Conservation (phyloP, 2,329 filamentous ascomycete genomes). For the Apiospora kogelbergensis region DNA sequence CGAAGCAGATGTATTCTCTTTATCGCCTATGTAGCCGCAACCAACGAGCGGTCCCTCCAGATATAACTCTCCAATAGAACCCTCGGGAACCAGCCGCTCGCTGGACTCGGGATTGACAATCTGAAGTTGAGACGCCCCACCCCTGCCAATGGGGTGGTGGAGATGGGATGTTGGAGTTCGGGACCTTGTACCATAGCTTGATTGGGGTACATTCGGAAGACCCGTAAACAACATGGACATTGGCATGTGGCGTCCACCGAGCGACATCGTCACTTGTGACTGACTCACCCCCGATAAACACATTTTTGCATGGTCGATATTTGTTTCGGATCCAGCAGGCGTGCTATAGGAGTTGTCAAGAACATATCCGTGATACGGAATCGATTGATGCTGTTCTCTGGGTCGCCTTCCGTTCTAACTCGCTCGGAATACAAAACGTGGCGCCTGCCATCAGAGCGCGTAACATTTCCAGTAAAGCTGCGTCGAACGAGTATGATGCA, state of each 20-base stretch:
- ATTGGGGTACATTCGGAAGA: background rate
- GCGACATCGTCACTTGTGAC: background rate
- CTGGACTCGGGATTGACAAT: background rate
- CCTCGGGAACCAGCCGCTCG: background rate
- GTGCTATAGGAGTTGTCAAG: background rate
- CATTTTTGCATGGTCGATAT: background rate
- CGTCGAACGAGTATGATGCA: conserved; percentile 36
- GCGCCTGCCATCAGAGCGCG: conserved; percentile 28
- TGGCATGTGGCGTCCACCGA: background rate
- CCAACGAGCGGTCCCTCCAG: background rate
- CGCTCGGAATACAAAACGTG: conserved; percentile 31
- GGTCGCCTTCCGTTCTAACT: background rate
- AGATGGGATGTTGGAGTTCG: background rate
- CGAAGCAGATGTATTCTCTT: background rate
- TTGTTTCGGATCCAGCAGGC: background rate
- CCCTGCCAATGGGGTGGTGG: background rate
- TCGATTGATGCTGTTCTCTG: background rate
- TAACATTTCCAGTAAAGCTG: conserved; percentile 35
- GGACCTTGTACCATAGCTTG: background rate
- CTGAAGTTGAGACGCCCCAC: background rate
- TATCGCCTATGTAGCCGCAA: background rate
- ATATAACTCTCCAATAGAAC: background rate
- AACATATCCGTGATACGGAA: background rate
- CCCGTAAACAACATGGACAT: background rate
- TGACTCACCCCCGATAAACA: background rate